Evolutionary conservation across 129 eudicot genomes (phyloP).

Genomic region (Apium graveolens): DNA sequence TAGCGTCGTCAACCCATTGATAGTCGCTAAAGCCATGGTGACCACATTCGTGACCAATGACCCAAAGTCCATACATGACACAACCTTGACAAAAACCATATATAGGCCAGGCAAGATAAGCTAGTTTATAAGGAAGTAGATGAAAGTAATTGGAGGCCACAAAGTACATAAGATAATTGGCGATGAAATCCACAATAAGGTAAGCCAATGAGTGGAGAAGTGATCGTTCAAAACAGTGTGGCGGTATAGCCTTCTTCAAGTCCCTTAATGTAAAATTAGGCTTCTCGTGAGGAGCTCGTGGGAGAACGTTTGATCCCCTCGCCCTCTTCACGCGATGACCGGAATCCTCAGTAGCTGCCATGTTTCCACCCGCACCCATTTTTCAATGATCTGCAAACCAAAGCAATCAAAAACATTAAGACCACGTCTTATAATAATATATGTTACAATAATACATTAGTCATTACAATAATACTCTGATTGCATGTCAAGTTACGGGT

Average conservation of each 20-base stretch:
- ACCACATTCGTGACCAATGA: constrained; percentile 32
- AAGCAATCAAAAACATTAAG: not conserved
- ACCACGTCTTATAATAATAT: not conserved
- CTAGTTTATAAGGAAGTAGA: constrained; percentile 16
- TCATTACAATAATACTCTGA: too few species aligned
- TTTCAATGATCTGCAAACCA: not conserved
- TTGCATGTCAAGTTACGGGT: too few species aligned
- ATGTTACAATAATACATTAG: not conserved
- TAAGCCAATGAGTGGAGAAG: constrained; percentile 19
- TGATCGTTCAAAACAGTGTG: constrained; percentile 31
- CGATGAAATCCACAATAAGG: constrained; percentile 19
- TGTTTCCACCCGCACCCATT: constrained; percentile 14
- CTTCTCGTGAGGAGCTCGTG: constrained; percentile 21
- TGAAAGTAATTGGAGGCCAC: constrained; percentile 22
- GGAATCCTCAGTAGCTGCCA: constrained; percentile 17
- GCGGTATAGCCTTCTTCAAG: constrained; percentile 31
- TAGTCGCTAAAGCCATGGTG: constrained; percentile 33
- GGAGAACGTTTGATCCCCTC: constrained; percentile 2
- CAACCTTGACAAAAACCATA: constrained; percentile 34
- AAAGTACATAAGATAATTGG: constrained; percentile 17
- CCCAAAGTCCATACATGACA: constrained; percentile 25
- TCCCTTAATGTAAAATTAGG: constrained; percentile 30
- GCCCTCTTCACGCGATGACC: constrained; percentile 11
- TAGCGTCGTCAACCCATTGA: constrained; percentile 24
- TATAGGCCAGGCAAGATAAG: constrained; percentile 30